phyloP scores from a whole-genome alignment of 257 asterid species.

The Solanum paucissectum region DNA sequence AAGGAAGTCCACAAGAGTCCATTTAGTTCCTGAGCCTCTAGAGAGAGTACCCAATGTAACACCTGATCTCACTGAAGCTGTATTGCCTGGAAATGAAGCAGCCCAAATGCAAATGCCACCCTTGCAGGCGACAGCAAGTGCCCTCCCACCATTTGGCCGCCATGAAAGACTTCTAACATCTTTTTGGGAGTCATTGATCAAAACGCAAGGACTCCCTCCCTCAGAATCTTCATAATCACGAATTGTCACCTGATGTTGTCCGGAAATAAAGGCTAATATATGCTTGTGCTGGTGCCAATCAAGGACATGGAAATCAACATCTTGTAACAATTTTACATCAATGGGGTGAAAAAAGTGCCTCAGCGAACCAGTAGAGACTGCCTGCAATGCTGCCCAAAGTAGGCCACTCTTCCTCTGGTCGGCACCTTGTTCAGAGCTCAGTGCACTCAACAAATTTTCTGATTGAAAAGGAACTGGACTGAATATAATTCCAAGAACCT shows the following conservation, averaged over 20 bases:
- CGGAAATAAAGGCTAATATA: slow-evolving; percentile 76
- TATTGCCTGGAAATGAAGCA: slow-evolving; percentile 82
- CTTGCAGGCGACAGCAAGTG: slow-evolving; percentile 90
- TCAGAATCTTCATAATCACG: slow-evolving; percentile 81
- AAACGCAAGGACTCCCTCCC: slow-evolving; percentile 52
- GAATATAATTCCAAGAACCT: slow-evolving; percentile 63
- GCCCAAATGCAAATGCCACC: slow-evolving; percentile 97
- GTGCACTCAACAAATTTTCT: slow-evolving; percentile 15
- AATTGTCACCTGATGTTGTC: slow-evolving; percentile 62
- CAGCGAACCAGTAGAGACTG: slow-evolving; percentile 40
- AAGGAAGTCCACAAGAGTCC: slow-evolving; percentile 91
- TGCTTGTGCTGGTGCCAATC: slow-evolving; percentile 81
- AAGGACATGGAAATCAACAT: slow-evolving; percentile 53
- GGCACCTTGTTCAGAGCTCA: slow-evolving; percentile 25
- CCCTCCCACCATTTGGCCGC: slow-evolving; percentile 93
- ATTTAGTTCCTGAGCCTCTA: slow-evolving; percentile 66
- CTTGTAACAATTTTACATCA: slow-evolving; percentile 58
- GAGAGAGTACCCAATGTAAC: slow-evolving; percentile 55
- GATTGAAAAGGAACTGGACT: slow-evolving; percentile 59
- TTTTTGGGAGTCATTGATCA: slow-evolving; percentile 61
- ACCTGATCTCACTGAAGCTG: slow-evolving; percentile 72
- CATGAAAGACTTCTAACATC: slow-evolving; percentile 73
- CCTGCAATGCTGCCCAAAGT: slow-evolving; percentile 26
- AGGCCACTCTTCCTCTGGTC: slow-evolving; percentile 28
- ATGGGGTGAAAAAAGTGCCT: slow-evolving; percentile 45